Base-by-base conservation (phyloP, 345 rosid species). In the Durio zibethinus region DNA sequence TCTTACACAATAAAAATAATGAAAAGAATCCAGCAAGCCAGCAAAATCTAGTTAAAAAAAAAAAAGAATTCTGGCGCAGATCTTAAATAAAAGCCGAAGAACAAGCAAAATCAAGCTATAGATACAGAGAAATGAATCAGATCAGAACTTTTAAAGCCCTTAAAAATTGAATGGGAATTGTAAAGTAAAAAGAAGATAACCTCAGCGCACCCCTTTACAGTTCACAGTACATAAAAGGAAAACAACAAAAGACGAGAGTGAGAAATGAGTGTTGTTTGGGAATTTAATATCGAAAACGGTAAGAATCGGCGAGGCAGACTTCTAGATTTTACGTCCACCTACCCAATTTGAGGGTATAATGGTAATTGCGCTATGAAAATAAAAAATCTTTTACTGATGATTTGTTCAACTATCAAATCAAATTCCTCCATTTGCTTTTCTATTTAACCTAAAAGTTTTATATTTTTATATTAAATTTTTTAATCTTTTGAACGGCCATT, bases 171-270 rank as follows among this genome's bases (percentile, higher is more conserved):
- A 50, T 9, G 42, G 60, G 20, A 10, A 20, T 20, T 4, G 0
- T 0, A 25, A 72, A 52, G 74, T 72, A 29, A 52, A 31, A 33
- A 20, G 29, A 11, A n/a, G 25, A 61, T 50, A 72, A 72, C 75
- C 75, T 71, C 61, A 71, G 75, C 0, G 45, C 43, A 33, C 75
- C 75, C 61, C 75, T n/a, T n/a, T n/a, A n/a, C n/a, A 33, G 2
- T 52, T 52, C 7, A 20, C 18, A n/a, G 74, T 1, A 31, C 4
- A 52, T 50, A 0, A 5, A 31, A 33, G 45, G 45, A 50, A 27
- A 66, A 40, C 52, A 40, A 66, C 48, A 25, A 45, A 62, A 16
- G 5, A 43, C 0, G 1, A 33, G 18, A 38, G 72, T 14, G 54
- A 25, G 21, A 45, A 45, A 7, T 25, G 56, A 5, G 5, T n/a